Evolutionary conservation across 306 rosid genomes (phyloP).

Genomic region (Prunus kanzakura): DNA sequence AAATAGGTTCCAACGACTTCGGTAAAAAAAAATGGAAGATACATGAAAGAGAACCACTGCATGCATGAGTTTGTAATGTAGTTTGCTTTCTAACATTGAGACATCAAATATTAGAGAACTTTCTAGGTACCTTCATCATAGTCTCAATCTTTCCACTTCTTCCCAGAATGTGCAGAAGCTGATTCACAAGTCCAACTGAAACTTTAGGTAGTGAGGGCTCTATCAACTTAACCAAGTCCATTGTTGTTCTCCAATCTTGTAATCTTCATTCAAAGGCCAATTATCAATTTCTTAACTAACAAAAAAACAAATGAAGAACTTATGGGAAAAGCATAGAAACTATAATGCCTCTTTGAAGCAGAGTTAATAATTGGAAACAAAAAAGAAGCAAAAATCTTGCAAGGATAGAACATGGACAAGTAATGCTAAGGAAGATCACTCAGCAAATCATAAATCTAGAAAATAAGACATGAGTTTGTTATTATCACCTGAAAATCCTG

Average conservation of each 20-base stretch:
- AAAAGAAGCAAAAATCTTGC: neutral
- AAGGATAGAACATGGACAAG: neutral
- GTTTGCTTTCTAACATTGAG: neutral
- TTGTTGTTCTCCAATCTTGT: conserved; percentile 82
- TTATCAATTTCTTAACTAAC: conserved; percentile 22
- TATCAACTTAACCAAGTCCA: conserved; percentile 60
- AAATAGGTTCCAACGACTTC: neutral
- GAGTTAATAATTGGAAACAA: neutral
- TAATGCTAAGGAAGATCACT: neutral
- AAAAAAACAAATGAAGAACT: conserved; percentile 6
- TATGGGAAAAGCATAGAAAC: conserved; percentile 20
- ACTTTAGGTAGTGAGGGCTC: conserved; percentile 69
- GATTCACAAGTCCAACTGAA: conserved; percentile 66
- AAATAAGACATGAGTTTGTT: neutral
- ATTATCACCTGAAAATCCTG: neutral
- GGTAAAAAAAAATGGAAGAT: neutral
- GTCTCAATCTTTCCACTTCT: conserved; percentile 79
- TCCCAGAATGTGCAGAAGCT: conserved; percentile 73
- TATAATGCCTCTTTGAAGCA: neutral
- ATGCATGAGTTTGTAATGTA: neutral
- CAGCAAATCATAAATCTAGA: neutral
- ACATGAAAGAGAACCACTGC: neutral
- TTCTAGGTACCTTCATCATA: conserved; percentile 71
- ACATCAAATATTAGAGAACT: conserved; percentile 18
- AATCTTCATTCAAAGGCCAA: conserved; percentile 46